Percentiles rank a stretch among this genome's conserved stretches.
Conservation (phyloP, 148 eudicot genomes). For the Pouteria glomerata region DNA sequence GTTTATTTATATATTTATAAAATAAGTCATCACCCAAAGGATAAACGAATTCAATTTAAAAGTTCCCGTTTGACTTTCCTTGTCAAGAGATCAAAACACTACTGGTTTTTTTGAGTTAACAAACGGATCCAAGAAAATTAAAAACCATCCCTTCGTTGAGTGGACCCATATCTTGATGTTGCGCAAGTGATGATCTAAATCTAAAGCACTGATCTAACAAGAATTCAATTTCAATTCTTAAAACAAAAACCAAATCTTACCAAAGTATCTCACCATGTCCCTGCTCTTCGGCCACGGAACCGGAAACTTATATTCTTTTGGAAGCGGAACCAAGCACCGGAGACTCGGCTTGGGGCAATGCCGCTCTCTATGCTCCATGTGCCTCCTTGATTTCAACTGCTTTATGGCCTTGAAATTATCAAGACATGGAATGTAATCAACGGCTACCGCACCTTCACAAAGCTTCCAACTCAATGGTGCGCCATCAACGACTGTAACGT, state of each 20-base stretch:
- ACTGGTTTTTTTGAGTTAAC: not conserved
- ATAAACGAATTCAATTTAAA: not conserved
- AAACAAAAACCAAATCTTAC: slow-evolving; percentile 49
- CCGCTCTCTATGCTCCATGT: slow-evolving; percentile 88
- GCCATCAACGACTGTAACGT: not conserved
- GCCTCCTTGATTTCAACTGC: slow-evolving; percentile 54
- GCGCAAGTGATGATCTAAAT: too few relatives aligned
- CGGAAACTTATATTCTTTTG: slow-evolving; percentile 66
- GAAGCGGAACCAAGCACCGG: slow-evolving; percentile 62
- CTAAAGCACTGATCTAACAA: too few relatives aligned
- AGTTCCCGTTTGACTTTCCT: not conserved
- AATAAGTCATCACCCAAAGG: not conserved
- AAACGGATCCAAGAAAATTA: not conserved
- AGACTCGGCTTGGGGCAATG: slow-evolving; percentile 59
- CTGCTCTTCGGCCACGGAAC: slow-evolving; percentile 91
- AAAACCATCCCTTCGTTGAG: too few relatives aligned
- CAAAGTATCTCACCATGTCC: slow-evolving; percentile 96
- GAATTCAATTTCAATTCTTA: not conserved
- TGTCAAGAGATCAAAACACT: not conserved
- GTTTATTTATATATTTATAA: too few relatives aligned
- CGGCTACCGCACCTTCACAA: slow-evolving; percentile 42
- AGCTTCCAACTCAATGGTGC: slow-evolving; percentile 37
- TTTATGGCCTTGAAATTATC: slow-evolving; percentile 72
- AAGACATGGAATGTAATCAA: slow-evolving; percentile 88
- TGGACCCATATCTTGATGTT: too few relatives aligned